Conservation (phyloP, 2,329 filamentous ascomycete genomes). For the Tolypocladium capitatum region DNA sequence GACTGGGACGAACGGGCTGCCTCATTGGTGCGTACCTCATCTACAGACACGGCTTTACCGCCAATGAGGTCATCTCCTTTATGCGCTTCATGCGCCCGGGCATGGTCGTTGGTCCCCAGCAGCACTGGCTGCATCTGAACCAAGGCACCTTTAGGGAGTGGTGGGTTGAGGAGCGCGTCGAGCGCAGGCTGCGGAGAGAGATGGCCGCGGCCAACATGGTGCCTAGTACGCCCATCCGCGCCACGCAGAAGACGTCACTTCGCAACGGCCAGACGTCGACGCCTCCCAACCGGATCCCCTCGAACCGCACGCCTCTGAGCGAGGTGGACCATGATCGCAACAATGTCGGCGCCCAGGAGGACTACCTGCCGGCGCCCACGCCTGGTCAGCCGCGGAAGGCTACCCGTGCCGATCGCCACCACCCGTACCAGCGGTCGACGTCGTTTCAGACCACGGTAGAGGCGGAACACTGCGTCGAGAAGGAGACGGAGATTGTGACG, state of each 20-base stretch:
- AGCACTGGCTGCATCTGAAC: conserved; percentile 97
- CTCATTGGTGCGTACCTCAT: conserved; percentile 96
- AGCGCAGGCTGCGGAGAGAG: conserved; percentile 51
- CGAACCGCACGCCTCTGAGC: conserved; percentile 73
- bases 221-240: conserved; percentile 48
- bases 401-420: conserved; percentile 61
- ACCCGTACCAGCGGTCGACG: conserved; percentile 53
- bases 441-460: conserved; percentile 28
- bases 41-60: conserved; percentile 92
- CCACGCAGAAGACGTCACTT: conserved; percentile 44
- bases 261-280: conserved; percentile 64
- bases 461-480: conserved; percentile 39
- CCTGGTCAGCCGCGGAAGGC: conserved; percentile 92
- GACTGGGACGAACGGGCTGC: conserved; percentile 87
- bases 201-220: conserved; percentile 33
- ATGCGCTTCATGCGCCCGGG: conserved; percentile 99
- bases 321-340: conserved; percentile 77
- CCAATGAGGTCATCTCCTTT: conserved; percentile 92
- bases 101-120: conserved; percentile 97
- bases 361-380: conserved; percentile 87
- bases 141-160: conserved; percentile 96
- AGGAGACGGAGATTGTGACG: conserved; percentile 47
- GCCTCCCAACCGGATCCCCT: conserved; percentile 65
- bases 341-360: conserved; percentile 60
- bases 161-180: conserved; percentile 85